Base-by-base conservation (phyloP, 2,329 filamentous ascomycete genomes). In the Ascochyta koolunga region DNA sequence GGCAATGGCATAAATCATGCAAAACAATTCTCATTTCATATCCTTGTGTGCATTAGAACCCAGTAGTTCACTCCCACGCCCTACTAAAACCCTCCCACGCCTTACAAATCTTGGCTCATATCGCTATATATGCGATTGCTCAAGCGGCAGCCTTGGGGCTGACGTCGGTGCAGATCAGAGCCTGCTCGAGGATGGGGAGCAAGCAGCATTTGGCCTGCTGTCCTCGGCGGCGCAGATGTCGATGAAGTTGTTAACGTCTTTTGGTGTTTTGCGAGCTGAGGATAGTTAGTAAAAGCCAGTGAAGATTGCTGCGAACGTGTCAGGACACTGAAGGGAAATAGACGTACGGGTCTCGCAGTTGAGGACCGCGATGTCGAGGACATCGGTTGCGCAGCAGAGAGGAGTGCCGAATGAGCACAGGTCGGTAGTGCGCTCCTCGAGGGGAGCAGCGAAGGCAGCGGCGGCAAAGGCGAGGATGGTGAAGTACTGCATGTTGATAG, bases 351-450 rank as follows among this genome's bases (percentile, higher is more conserved):
- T 68, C 16, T 65, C 73, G 70, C 86, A 88, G 76, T 88, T 76
- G 21, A 86, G 75, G 68, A 84, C 76, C 3, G 80, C 83, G 53
- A 86, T 58, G 54, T 82, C 80, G 33, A 87, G 80, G 29, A 88
- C 79, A 60, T 87, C 82, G 21, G 84, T 85, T 13, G 84, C 82
- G 68, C 86, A 88, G 78, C 86, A 88, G 60, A 82, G 79, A 3
- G 81, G 65, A 60, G 66, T 63, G 42, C 68, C 66, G 7, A 70
- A 68, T 35, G 62, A 54, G 72, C 75, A 77, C 64, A 76, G 61
- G n/a, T 55, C 50, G 22, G 50, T 42, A 54, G 74, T 71, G 63
- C 72, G 71, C 50, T 68, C 59, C 21, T 68, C 62, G 18, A 76
- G 60, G 36, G 69, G 56, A 52, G 71, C 65, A 38, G 70, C 66